Evolutionary conservation across 257 asterid genomes (phyloP), one percentile per base, ranked within the genome.

Genomic region (Solanum chmielewskii): DNA sequence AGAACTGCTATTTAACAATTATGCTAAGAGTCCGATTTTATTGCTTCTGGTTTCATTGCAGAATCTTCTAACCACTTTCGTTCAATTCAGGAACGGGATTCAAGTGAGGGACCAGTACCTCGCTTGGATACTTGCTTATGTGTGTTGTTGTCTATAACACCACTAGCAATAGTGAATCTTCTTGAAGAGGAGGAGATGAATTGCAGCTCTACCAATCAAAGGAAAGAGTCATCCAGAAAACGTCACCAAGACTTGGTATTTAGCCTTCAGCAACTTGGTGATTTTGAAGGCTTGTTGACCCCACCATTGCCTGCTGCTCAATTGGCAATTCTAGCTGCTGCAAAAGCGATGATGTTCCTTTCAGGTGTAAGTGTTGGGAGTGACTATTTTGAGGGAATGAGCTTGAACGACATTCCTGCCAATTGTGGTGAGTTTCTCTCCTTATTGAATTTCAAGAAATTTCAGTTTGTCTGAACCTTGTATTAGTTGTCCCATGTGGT

Each of bases 251-350:
- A 93, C 89, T 90, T 97, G 89, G 91, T 96, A 80, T 92, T 94
- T 85, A 96, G 99, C 88, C 94, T 97, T 86, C 96, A 96, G 88
- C 95, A 93, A 87, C 90, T 97, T 89, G 94, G 87, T 88, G 99
- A 97, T 92, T 97, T 94, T 87, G 97, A 96, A 91, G 94, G 96
- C 88, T 90, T 97, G 91, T 89, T 96, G 91, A 93, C 95, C 90
- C 93, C 99, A 59, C 99, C 99, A 71, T 90, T 92, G 42, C 93
- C 93, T 87, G 95, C 92, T 81, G 92, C 95, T 92, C 89, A 95
- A 86, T 89, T 94, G 93, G 99, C 99, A 71, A 97, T 95, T 92
- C 99, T 96, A 93, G 99, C 99, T 77, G 98, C 98, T 84, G 96
- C 95, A 47, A 96, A 94, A 91, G 99, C 99, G 81, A 93, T 94